Base-by-base conservation (phyloP, 495 filamentous ascomycete genomes). In the Hyphodiscus hymeniophilus region DNA sequence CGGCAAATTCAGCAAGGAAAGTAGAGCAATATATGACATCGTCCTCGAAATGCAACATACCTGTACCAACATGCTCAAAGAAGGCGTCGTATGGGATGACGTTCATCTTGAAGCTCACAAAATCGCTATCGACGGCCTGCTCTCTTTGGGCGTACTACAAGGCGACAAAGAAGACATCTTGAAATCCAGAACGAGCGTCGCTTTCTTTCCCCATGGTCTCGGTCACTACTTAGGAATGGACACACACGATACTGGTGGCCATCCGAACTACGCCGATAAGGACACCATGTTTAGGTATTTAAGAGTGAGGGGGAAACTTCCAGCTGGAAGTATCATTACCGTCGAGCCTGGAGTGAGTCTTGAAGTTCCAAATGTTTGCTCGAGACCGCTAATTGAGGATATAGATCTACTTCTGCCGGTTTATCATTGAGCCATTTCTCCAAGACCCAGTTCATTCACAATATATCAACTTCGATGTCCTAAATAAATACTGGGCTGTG, bases 171-270 rank as follows among this genome's bases (percentile, higher is more conserved):
- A 86, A 10, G 86, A 89, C 52, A 78, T 96, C 42, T 72, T 94
- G 54, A 75, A 77, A 28, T 74, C 72, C 40, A 69, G 88, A 35
- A 82, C 86, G 32, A 90, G 84, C 52, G 81, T 84, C 2, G 88
- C 89, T 5, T 96, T 96, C 70, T 85, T 95, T 61, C 90, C 90
- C 3, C 90, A 96, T 60, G 90, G 90, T 5, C 71, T 96, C 3
- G 90, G 90, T 0, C 58, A 96, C 61, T 91, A 94, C 56, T 71
- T 96, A 7, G 90, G 90, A 41, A 86, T 96, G 84, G 90, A 96
- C 64, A 94, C 88, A 6, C 90, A 96, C 66, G 90, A 96, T 60
- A 85, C 82, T 1, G 90, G 89, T 48, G 90, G 89, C 16, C 79
- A 92, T 61, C 75, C 89, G 2, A 85, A 95, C 62, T 94, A 95